These are phyloP conservation scores for Suillus variegatus DNA, from an alignment of 768 basidiomycete species.

Conservation along the genomic window DNA sequence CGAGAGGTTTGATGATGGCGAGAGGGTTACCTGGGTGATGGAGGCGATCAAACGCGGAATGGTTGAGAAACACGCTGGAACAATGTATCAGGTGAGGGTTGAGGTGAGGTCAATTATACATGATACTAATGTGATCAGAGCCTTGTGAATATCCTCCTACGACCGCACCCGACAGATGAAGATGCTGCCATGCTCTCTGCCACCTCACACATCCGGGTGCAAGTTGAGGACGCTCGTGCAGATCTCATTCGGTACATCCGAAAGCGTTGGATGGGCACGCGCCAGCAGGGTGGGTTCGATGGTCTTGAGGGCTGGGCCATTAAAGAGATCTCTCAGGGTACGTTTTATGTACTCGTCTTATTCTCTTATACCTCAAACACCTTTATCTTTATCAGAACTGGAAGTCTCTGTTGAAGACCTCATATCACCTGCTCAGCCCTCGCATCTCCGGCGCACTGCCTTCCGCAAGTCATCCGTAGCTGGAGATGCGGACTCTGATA, in stretches of 20 bases:
- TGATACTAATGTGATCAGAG: conserved; percentile 42
- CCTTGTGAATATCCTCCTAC: conserved; percentile 74
- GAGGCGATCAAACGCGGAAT: conserved; percentile 62
- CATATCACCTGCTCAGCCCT: conserved; percentile 43
- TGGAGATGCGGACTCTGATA: conserved; percentile 38
- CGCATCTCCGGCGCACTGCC: conserved; percentile 15
- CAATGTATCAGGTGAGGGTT: conserved; percentile 71
- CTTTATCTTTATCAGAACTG: conserved; percentile 52
- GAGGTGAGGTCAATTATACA: neutral
- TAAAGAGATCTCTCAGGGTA: conserved; percentile 68
- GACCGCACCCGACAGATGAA: conserved; percentile 60
- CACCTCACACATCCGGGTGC: conserved; percentile 69
- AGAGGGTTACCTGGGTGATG: conserved; percentile 79
- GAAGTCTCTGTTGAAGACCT: conserved; percentile 82
- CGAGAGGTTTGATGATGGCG: conserved; percentile 72
- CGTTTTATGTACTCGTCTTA: neutral
- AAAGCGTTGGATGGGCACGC: conserved; percentile 74
- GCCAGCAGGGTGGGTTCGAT: conserved; percentile 80
- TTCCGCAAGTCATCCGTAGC: conserved; percentile 3
- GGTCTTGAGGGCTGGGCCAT: conserved; percentile 83
- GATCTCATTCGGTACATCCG: conserved; percentile 61
- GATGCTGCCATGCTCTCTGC: conserved; percentile 63
- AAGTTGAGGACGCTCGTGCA: conserved; percentile 68
- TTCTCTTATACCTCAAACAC: conserved; percentile 1
- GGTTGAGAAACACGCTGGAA: conserved; percentile 61